phyloP scores from a whole-genome alignment of 306 rosid species.

The Citrullus amarus region DNA sequence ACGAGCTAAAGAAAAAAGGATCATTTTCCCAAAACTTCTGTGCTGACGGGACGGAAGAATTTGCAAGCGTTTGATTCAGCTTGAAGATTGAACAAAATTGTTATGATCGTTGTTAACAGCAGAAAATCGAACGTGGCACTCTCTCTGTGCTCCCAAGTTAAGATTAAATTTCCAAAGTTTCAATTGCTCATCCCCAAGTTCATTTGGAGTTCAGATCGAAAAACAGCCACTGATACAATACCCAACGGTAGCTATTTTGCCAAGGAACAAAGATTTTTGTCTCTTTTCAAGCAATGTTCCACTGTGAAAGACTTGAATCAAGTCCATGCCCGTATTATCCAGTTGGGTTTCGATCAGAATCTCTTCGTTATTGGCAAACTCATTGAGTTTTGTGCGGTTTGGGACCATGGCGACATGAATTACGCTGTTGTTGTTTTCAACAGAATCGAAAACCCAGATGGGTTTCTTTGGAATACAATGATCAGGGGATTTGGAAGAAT shows the following conservation, averaged over 20 bases:
- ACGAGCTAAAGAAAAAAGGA: neutral
- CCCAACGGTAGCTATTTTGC: slow-evolving; percentile 17
- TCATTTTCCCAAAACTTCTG: neutral
- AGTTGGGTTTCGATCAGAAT: slow-evolving; percentile 31
- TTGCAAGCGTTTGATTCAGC: neutral
- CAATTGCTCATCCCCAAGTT: neutral
- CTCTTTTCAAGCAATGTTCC: slow-evolving; percentile 43
- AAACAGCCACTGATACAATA: neutral
- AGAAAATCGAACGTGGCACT: neutral
- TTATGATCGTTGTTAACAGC: slow-evolving; percentile 12
- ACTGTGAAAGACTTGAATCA: slow-evolving; percentile 36
- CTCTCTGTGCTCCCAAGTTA: neutral
- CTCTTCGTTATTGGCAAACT: slow-evolving; percentile 44
- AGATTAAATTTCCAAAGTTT: neutral
- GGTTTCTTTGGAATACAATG: slow-evolving; percentile 59
- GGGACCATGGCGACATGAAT: slow-evolving; percentile 29
- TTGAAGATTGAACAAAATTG: neutral
- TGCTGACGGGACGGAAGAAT: neutral
- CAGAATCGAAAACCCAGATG: slow-evolving; percentile 38
- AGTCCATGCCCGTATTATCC: slow-evolving; percentile 35
- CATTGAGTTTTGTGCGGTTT: slow-evolving; percentile 35
- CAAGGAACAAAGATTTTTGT: slow-evolving; percentile 27
- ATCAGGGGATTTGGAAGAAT: slow-evolving; percentile 58
- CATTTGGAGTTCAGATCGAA: neutral
- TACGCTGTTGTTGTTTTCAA: slow-evolving; percentile 41